A percentile compares a stretch with the other conserved stretches of the same genome.
Evolutionary conservation across 208 protist genomes (phyloP).

Genomic region (Chromosphaera perkinsii): DNA sequence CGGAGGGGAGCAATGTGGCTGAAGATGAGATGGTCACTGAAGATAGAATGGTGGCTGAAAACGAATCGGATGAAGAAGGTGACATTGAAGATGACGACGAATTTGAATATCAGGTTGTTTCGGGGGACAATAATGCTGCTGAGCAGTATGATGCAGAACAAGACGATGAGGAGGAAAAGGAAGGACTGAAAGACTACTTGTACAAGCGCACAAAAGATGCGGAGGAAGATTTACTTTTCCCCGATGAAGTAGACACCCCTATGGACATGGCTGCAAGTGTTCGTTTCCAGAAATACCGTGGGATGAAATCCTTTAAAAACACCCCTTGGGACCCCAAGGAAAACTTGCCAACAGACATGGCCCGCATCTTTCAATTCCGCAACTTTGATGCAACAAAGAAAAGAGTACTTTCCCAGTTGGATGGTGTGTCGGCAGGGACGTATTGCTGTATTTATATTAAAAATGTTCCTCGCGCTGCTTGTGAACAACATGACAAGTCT

Average conservation of each 20-base stretch:
- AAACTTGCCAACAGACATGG: conserved; percentile 61
- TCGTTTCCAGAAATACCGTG: conserved; percentile 57
- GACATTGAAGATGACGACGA: no score
- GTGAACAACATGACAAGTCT: conserved; percentile 10
- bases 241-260: conserved; percentile 66
- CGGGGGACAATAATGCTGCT: no score
- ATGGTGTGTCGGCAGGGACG: neutral
- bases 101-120: no score
- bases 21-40: conserved; percentile 3
- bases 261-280: conserved; percentile 38
- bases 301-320: conserved; percentile 52
- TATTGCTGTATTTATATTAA: conserved; percentile 32
- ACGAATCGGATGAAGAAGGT: conserved; percentile 16
- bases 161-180: neutral
- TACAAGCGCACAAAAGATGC: neutral
- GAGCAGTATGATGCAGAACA: conserved; percentile 24
- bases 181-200: neutral
- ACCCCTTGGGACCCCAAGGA: conserved; percentile 66
- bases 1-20: conserved; percentile 8
- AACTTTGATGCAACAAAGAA: conserved; percentile 46
- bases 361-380: conserved; percentile 60
- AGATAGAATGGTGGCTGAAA: conserved; percentile 4
- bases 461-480: conserved; percentile 18
- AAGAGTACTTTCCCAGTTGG: neutral
- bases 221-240: conserved; percentile 57